These are phyloP conservation scores for Pyrenochaeta sp. DNA, from an alignment of 2,329 filamentous ascomycete genomes.

Conservation along the genomic window DNA sequence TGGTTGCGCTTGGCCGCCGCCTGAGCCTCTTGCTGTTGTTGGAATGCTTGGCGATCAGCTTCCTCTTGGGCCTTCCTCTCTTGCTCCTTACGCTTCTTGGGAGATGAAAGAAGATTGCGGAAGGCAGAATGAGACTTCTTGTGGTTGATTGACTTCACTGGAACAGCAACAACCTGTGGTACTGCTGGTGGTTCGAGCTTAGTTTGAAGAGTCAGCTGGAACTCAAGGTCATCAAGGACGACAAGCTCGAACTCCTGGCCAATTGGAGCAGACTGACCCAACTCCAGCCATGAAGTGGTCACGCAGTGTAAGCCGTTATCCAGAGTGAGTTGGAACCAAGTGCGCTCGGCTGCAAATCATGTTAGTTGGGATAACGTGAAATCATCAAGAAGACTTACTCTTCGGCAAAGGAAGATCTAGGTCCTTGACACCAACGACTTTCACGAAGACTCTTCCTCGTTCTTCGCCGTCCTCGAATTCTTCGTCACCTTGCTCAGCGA, in stretches of 20 bases:
- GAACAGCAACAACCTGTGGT: slow-evolving; percentile 51
- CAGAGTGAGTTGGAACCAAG: slow-evolving; percentile 98
- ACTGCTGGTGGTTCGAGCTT: slow-evolving; percentile 82
- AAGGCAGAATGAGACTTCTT: slow-evolving; percentile 81
- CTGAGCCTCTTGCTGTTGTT: slow-evolving; percentile 52
- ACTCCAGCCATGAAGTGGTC: slow-evolving; percentile 92
- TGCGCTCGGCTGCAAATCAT: slow-evolving; percentile 58
- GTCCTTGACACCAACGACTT: slow-evolving; percentile 98
- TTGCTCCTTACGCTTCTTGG: slow-evolving; percentile 95
- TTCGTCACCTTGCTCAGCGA: slow-evolving; percentile 73
- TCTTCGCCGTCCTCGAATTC: slow-evolving; percentile 80
- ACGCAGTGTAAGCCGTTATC: slow-evolving; percentile 98
- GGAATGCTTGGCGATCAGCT: slow-evolving; percentile 71
- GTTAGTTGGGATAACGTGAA: slow-evolving; percentile 14
- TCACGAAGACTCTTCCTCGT: slow-evolving; percentile 91
- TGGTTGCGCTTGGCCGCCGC: slow-evolving; percentile 62
- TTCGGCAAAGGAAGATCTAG: slow-evolving; percentile 89
- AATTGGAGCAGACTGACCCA: slow-evolving; percentile 90
- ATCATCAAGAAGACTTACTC: slow-evolving; percentile 67
- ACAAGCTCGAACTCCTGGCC: slow-evolving; percentile 98
- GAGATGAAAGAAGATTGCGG: slow-evolving; percentile 83
- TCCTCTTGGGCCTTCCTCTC: slow-evolving; percentile 86
- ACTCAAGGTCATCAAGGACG: slow-evolving; percentile 96
- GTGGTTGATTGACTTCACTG: slow-evolving; percentile 71
- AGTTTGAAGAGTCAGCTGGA: slow-evolving; percentile 95